Conservation (phyloP, 1,284 basidiomycete genomes). For the Chalciporus sp. region DNA sequence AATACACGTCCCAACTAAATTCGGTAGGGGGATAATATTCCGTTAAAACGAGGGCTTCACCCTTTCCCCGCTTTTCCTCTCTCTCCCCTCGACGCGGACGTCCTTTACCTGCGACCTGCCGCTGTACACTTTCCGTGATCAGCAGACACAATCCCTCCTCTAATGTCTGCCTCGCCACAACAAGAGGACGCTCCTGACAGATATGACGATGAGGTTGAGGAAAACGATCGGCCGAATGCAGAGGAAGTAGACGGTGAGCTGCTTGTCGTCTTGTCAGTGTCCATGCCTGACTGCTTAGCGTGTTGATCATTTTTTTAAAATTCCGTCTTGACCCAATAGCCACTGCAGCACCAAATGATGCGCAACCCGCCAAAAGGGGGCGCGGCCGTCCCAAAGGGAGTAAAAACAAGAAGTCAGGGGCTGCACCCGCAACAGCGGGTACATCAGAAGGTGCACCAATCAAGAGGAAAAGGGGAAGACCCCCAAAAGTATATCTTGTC, state of each 20-base stretch:
- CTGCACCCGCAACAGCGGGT: slow-evolving; percentile 39
- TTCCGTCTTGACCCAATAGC: slow-evolving; percentile 22
- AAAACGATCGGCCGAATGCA: slow-evolving; percentile 35
- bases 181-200: slow-evolving; percentile 44
- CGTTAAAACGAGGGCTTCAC: slow-evolving; percentile 72
- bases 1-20: slow-evolving; percentile 63
- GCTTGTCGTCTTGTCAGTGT: slow-evolving; percentile 7
- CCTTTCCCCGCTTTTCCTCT: slow-evolving; percentile 62
- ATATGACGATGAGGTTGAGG: slow-evolving; percentile 47
- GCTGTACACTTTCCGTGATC: slow-evolving; percentile 32
- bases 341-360: slow-evolving; percentile 27
- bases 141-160: slow-evolving; percentile 22
- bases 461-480: slow-evolving; percentile 71
- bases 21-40: slow-evolving; percentile 61
- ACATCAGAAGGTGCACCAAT: slow-evolving; percentile 40
- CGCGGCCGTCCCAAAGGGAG: slow-evolving; percentile 80
- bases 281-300: slow-evolving; percentile 4
- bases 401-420: slow-evolving; percentile 73
- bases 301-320: slow-evolving; percentile 23
- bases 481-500: slow-evolving; percentile 63
- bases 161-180: slow-evolving; percentile 49
- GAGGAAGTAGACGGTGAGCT: slow-evolving; percentile 40
- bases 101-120: slow-evolving; percentile 23
- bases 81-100: slow-evolving; percentile 41
- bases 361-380: slow-evolving; percentile 60